Conservation (phyloP, 192 early-diverging fungal species). For the Chytriomyces confervae region DNA sequence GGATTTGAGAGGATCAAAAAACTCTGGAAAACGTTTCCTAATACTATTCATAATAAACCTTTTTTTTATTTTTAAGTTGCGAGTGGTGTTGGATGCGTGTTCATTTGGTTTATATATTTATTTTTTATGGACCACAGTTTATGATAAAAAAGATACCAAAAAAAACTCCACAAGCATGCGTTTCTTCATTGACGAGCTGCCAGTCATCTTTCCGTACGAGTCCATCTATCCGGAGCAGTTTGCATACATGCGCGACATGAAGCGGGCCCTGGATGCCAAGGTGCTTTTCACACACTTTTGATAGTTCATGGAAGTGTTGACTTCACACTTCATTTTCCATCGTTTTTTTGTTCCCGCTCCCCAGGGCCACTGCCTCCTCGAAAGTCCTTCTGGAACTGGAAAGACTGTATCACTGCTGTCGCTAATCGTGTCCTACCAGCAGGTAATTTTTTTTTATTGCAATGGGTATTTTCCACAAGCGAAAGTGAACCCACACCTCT, state of each 20-base stretch:
- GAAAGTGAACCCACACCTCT: too few species aligned
- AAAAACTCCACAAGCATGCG: slow-evolving; percentile 42
- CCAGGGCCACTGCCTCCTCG: slow-evolving; percentile 93
- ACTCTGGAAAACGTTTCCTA: too few species aligned
- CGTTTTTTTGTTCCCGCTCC: neutral
- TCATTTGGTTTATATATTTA: too few species aligned
- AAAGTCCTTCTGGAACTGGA: slow-evolving; percentile 99
- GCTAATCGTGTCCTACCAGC: slow-evolving; percentile 94
- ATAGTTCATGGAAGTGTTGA: slow-evolving; percentile 1
- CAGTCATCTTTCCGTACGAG: slow-evolving; percentile 98
- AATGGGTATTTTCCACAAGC: neutral
- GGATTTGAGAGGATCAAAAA: too few species aligned
- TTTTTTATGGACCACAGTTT: neutral
- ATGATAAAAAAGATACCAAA: neutral
- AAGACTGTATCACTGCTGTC: slow-evolving; percentile 97
- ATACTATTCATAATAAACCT: too few species aligned
- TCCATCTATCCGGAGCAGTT: slow-evolving; percentile 99
- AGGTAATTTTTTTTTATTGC: slow-evolving; percentile 53
- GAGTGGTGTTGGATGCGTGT: too few species aligned
- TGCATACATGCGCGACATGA: slow-evolving; percentile 96
- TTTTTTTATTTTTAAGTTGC: too few species aligned
- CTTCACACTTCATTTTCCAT: neutral
- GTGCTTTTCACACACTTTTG: slow-evolving; percentile 39
- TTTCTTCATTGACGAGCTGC: slow-evolving; percentile 84
- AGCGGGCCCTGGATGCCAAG: slow-evolving; percentile 88